Evolutionary conservation across 306 rosid species (phyloP).

Genomic region (Oxytropis ochrocephala): DNA sequence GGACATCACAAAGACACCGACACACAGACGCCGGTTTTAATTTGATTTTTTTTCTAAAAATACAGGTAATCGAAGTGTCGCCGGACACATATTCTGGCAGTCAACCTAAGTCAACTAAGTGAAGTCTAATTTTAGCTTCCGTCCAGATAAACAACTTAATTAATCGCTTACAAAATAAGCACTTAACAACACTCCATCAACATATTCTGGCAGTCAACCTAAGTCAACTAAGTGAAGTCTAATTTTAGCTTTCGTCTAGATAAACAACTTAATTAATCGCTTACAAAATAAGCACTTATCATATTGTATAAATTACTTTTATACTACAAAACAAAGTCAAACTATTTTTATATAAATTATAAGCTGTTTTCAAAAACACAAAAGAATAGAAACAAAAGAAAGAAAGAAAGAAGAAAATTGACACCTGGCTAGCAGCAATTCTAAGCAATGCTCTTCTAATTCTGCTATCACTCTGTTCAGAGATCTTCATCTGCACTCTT

Average conservation of each 20-base stretch:
- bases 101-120: slow-evolving; percentile 16
- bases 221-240: slow-evolving; percentile 1
- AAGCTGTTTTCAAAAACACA: no score
- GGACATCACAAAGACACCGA: no score
- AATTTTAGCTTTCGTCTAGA: not conserved
- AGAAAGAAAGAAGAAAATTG: not conserved
- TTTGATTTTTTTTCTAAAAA: no score
- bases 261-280: no score
- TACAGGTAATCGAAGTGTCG: no score
- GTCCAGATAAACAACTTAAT: no score
- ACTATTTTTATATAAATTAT: no score
- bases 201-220: slow-evolving; percentile 1
- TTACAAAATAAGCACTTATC: no score
- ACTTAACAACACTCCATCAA: not conserved
- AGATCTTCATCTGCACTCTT: slow-evolving; percentile 76
- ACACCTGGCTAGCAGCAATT: slow-evolving; percentile 90
- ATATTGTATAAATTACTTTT: no score
- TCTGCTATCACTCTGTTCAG: slow-evolving; percentile 79
- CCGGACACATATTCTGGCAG: not conserved
- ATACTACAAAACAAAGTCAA: no score
- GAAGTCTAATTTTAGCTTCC: not conserved
- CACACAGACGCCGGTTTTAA: no score
- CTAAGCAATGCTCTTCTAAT: slow-evolving; percentile 73
- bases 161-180: no score
- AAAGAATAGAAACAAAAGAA: not conserved